Percentiles rank a stretch among this genome's conserved stretches.
Evolutionary conservation across 768 basidiomycete genomes (phyloP).

Genomic region (Daedaleopsis sinensis): DNA sequence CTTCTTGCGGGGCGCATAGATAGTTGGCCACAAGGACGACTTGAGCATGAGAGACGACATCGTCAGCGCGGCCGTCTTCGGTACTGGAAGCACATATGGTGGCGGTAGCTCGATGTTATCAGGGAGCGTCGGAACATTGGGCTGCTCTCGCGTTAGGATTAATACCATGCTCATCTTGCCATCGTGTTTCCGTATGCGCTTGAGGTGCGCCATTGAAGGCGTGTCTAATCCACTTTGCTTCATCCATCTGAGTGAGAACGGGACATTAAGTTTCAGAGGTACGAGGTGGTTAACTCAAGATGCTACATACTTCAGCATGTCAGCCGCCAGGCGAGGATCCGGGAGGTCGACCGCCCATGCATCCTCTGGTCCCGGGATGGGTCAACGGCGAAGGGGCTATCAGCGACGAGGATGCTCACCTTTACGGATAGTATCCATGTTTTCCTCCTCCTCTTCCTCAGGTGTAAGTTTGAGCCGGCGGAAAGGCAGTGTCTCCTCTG

Average conservation of each 20-base stretch:
- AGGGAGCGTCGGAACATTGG: conserved; percentile 52
- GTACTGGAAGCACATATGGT: conserved; percentile 66
- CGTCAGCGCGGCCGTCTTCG: conserved; percentile 69
- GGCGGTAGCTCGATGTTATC: conserved; percentile 44
- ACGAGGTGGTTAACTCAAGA: background rate
- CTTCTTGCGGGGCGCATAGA: conserved; percentile 70
- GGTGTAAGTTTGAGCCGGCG: conserved; percentile 58
- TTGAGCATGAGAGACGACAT: conserved; percentile 66
- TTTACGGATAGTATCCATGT: conserved; percentile 56
- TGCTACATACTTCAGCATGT: conserved; percentile 59
- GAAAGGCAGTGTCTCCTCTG: conserved; percentile 69
- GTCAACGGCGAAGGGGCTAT: too few species aligned
- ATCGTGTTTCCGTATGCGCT: conserved; percentile 66
- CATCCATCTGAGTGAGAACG: conserved; percentile 57
- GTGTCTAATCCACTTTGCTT: conserved; percentile 63
- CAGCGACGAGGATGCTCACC: conserved; percentile 36
- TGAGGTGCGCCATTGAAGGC: conserved; percentile 69
- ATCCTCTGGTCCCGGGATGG: conserved; percentile 44
- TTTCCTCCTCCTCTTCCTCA: conserved; percentile 64
- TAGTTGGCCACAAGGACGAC: conserved; percentile 83
- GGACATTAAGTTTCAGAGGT: background rate
- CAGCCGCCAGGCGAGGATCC: conserved; percentile 57
- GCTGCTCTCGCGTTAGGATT: conserved; percentile 31
- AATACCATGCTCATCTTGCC: conserved; percentile 59
- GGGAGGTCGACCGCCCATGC: conserved; percentile 82